Base-by-base conservation (phyloP, 2,329 filamentous ascomycete species). In the Aspergillus aculeatinus region DNA sequence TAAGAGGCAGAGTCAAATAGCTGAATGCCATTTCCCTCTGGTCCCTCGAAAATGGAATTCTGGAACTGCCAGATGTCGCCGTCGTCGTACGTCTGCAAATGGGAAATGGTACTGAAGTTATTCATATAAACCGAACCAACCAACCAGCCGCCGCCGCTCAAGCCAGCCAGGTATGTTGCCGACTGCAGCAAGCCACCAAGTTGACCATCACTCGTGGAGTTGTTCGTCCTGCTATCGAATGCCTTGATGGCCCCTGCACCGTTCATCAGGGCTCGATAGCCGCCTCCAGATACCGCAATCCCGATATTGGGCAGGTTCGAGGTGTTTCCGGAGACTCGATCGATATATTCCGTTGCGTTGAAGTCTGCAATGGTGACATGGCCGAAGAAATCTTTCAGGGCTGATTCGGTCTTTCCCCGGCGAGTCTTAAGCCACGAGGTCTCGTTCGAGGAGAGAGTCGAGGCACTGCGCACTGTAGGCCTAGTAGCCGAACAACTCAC, bases 61-160 rank as follows among this genome's bases (percentile, higher is more conserved):
- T 67, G 67, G 27, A 74, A 69, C 56, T 72, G 67, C 72, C 72
- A 74, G 0, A 69, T 60, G 1, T 57, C 23, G 14, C 70, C 70
- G 19, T 54, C 42, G 10, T 66, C 47, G 49, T 61, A 49, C 2
- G 68, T 68, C 64, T 74, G 16, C 14, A 66, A 50, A 5, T 47
- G 51, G 0, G 54, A 27, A 3, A 92, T 83, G 0, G 87, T 86
- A 7, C 87, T 89, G 73, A 91, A 96, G 78, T 96, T 96, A 72
- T 88, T 87, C 67, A 87, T 80, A 62, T 86, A 93, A 9, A 96
- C 79, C 57, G 89, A 91, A n/a, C 91, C 90, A 4, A 96, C 84
- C 14, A 96, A 81, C 92, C 92, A 96, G 53, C 88, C 86, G 55
- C 92, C 92, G 31, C 92, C 92, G 6, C 90, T 94, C 3, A 96